phyloP scores from a whole-genome alignment of 495 filamentous ascomycete species.

The Penicillium cosmopolitanum region DNA sequence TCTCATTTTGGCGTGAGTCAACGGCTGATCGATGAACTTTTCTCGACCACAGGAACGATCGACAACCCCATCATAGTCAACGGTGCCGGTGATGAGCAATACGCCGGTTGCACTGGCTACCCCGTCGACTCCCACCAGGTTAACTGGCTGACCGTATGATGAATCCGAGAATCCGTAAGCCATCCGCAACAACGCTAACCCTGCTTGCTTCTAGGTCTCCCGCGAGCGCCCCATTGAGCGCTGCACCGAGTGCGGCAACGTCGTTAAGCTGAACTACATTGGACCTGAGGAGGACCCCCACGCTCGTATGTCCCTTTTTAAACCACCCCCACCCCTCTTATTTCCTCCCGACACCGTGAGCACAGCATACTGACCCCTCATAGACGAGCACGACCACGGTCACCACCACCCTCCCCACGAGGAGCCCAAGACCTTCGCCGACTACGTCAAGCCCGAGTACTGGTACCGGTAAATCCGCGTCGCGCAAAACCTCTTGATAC shows the following conservation, averaged over 20 bases:
- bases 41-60: constrained; percentile 68
- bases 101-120: constrained; percentile 91
- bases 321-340: background rate
- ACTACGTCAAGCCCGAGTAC: constrained; percentile 93
- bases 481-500: constrained; percentile 18
- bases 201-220: constrained; percentile 60
- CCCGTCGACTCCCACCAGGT: constrained; percentile 90
- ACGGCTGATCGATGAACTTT: constrained; percentile 13
- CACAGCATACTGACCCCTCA: constrained; percentile 5
- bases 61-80: constrained; percentile 87
- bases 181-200: background rate
- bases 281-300: constrained; percentile 75
- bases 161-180: background rate
- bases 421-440: constrained; percentile 90
- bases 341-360: background rate
- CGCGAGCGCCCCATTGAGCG: constrained; percentile 89
- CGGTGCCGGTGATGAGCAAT: constrained; percentile 93
- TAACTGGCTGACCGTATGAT: constrained; percentile 84
- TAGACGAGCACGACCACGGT: constrained; percentile 54
- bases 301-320: constrained; percentile 42
- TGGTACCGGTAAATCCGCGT: constrained; percentile 62
- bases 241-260: constrained; percentile 93
- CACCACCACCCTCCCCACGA: constrained; percentile 60
- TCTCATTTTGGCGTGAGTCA: background rate
- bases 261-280: constrained; percentile 96